Evolutionary conservation across 2,329 filamentous ascomycete genomes (phyloP).

Genomic region (Pyrenochaeta sp.): DNA sequence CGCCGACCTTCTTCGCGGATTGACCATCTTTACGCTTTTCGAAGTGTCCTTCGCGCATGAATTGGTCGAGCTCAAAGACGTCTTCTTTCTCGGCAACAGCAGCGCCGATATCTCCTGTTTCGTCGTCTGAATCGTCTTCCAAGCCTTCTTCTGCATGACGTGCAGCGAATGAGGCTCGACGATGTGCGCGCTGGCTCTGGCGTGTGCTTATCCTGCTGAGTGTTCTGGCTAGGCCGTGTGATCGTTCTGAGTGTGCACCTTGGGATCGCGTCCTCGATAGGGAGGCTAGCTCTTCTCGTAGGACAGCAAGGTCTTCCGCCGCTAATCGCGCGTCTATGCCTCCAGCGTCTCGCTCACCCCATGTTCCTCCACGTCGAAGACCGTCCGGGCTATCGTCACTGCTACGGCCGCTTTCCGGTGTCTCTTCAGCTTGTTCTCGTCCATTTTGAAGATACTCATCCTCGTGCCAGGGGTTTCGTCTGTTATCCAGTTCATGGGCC

Average conservation of each 20-base stretch:
- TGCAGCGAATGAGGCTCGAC: slow-evolving; percentile 19
- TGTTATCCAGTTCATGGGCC: slow-evolving; percentile 30
- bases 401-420: slow-evolving; percentile 23
- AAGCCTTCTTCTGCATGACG: slow-evolving; percentile 2
- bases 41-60: slow-evolving; percentile 77
- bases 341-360: slow-evolving; percentile 69
- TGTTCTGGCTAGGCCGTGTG: slow-evolving; percentile 34
- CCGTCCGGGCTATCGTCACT: slow-evolving; percentile 34
- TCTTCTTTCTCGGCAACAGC: slow-evolving; percentile 60
- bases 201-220: slow-evolving; percentile 40
- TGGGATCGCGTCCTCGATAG: slow-evolving; percentile 57
- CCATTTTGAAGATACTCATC: slow-evolving; percentile 29
- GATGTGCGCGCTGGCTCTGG: slow-evolving; percentile 16
- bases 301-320: slow-evolving; percentile 67
- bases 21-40: slow-evolving; percentile 74
- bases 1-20: slow-evolving; percentile 79
- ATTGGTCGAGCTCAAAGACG: slow-evolving; percentile 73
- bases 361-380: slow-evolving; percentile 57
- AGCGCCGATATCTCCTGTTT: slow-evolving; percentile 31
- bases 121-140: slow-evolving; percentile 12
- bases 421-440: slow-evolving; percentile 22
- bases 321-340: slow-evolving; percentile 62
- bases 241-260: slow-evolving; percentile 29
- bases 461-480: slow-evolving; percentile 49
- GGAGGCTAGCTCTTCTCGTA: slow-evolving; percentile 63